Percentiles rank a stretch among this genome's conserved stretches.
Conservation (phyloP, 495 filamentous ascomycete species). For the Penicillium ucsense region DNA sequence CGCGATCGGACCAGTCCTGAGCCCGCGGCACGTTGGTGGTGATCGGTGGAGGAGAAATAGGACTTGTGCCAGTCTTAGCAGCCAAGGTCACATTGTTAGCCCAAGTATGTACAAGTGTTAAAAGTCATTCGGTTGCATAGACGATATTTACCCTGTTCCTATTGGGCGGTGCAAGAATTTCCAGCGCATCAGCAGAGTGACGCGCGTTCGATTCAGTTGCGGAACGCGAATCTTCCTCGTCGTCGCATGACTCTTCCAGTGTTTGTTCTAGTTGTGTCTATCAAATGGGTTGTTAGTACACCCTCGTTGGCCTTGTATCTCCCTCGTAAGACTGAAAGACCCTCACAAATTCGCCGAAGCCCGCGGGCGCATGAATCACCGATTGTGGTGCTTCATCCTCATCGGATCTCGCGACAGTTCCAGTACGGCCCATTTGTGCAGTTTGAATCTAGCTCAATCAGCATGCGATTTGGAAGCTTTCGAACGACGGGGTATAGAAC, state of each 20-base stretch:
- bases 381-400: conserved; percentile 67
- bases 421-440: conserved; percentile 44
- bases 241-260: conserved; percentile 3
- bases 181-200: not conserved
- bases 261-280: not conserved
- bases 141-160: no score
- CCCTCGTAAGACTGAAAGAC: not conserved
- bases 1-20: conserved; percentile 54
- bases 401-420: conserved; percentile 42
- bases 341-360: conserved; percentile 69
- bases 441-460: conserved; percentile 48
- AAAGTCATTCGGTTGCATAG: not conserved
- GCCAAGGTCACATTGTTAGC: conserved; percentile 3
- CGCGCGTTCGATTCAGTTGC: not conserved
- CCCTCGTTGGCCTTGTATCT: not conserved
- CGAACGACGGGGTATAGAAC: not conserved
- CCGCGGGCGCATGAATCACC: conserved; percentile 78
- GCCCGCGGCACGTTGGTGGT: conserved; percentile 58
- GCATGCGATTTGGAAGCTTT: not conserved
- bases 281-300: not conserved
- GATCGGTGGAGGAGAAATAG: conserved; percentile 54
- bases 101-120: not conserved
- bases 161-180: no score
- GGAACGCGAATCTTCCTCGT: conserved; percentile 5
- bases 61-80: conserved; percentile 22